Percentiles rank a stretch among this genome's conserved stretches.
These are phyloP conservation scores for Albifimbria verrucaria DNA, from an alignment of 2,329 filamentous ascomycete genomes.

Conservation along the genomic window DNA sequence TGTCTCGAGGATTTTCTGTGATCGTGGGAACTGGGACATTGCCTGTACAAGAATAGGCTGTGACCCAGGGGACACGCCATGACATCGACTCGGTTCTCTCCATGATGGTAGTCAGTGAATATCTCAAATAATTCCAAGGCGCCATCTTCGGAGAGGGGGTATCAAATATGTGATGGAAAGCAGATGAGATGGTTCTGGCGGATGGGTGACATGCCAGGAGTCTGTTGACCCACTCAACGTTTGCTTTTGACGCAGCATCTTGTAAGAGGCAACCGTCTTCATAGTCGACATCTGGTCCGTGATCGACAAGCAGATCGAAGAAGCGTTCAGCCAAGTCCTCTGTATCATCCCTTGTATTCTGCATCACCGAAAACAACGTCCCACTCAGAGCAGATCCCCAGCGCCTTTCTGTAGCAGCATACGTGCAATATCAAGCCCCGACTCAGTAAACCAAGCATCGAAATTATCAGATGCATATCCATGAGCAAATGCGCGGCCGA, in stretches of 20 bases:
- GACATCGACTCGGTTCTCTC: slow-evolving; percentile 47
- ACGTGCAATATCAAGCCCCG: slow-evolving; percentile 43
- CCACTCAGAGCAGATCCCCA: slow-evolving; percentile 41
- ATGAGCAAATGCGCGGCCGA: slow-evolving; percentile 41
- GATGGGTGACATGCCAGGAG: slow-evolving; percentile 50
- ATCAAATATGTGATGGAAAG: slow-evolving; percentile 56
- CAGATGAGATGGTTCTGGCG: slow-evolving; percentile 45
- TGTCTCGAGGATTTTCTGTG: slow-evolving; percentile 46
- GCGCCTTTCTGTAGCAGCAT: slow-evolving; percentile 49
- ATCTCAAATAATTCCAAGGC: slow-evolving; percentile 47
- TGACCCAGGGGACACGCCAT: slow-evolving; percentile 39
- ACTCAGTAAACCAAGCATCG: slow-evolving; percentile 42
- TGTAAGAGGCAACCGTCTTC: slow-evolving; percentile 52
- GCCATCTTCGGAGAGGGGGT: slow-evolving; percentile 47
- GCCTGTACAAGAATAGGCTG: slow-evolving; percentile 51
- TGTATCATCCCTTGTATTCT: slow-evolving; percentile 35
- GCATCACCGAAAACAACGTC: slow-evolving; percentile 44
- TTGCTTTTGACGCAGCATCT: slow-evolving; percentile 49
- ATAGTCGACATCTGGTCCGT: slow-evolving; percentile 46
- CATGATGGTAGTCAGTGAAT: slow-evolving; percentile 48
- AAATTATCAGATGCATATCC: slow-evolving; percentile 40
- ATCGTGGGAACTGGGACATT: slow-evolving; percentile 53
- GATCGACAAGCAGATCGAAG: slow-evolving; percentile 32
- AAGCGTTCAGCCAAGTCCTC: slow-evolving; percentile 41
- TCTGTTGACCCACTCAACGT: slow-evolving; percentile 44